Evolutionary conservation across 257 asterid genomes (phyloP), one percentile per base, ranked within the genome.

Genomic region (Nicotiana knightiana): DNA sequence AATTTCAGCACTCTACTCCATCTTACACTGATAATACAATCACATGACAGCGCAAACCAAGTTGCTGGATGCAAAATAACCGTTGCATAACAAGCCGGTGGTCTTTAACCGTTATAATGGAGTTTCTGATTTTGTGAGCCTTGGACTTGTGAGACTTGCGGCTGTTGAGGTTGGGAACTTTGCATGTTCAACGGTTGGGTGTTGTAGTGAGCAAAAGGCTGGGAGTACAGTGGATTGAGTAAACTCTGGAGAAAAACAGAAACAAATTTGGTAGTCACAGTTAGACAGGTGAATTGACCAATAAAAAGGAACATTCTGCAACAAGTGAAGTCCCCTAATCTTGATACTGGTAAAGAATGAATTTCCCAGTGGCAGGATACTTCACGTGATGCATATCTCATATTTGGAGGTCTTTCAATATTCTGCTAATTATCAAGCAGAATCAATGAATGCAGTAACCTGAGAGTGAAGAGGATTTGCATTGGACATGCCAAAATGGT

Each of bases 191-290:
- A 85, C 9, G 95, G 96, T 89, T 88, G 97, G 1, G 96, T 54
- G 78, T 87, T 94, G 88, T 94, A 94, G 88, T 89, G 97, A 8
- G 89, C 87, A 67, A 90, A 93, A 39, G 99, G 98, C 88, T 94
- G 99, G 43, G 97, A 90, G 81, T 93, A 93, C 33, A 92, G 91
- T 59, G 98, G 98, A 88, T 93, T 92, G 86, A 88, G 85, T 88
- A 91, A 71, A 85, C 89, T 84, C 97, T 94, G 96, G 65, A 86
- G 88, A 46, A 80, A 85, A 71, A 64, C 24, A 8, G 9, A 46
- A 51, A 15, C 3, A 66, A 58, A 4, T 64, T 37, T 35, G 80
- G 66, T n/a, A 16, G 79, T 26, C 63, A 17, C 8, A 51, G 67
- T 78, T 76, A 84, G 43, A 26, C 28, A 3, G 26, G 39, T 75